Evolutionary conservation across 768 basidiomycete species (phyloP).

Genomic region (Suillus alpinus): DNA sequence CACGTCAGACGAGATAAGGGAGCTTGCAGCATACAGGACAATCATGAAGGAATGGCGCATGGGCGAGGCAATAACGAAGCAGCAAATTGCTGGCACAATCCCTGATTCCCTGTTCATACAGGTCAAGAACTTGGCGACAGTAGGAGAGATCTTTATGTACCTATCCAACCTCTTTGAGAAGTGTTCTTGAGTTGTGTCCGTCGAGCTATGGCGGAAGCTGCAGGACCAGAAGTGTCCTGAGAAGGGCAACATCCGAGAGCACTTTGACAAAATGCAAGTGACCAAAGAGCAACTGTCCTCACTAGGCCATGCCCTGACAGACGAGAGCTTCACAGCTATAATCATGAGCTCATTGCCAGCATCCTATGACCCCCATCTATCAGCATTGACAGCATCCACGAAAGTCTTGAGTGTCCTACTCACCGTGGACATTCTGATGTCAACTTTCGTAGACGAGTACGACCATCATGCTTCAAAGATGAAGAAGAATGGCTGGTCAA

Average conservation of each 20-base stretch:
- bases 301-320: constrained; percentile 27
- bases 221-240: constrained; percentile 15
- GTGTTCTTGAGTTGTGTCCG: neutral
- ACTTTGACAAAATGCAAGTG: constrained; percentile 29
- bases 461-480: too few relatives aligned
- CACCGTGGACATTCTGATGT: too few relatives aligned
- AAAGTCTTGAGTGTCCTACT: constrained; percentile 5
- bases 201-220: constrained; percentile 2
- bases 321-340: constrained; percentile 33
- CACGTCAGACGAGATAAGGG: neutral
- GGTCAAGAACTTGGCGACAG: neutral
- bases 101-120: constrained; percentile 4
- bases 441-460: too few relatives aligned
- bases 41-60: constrained; percentile 24
- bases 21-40: constrained; percentile 16
- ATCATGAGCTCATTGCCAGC: constrained; percentile 34
- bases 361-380: constrained; percentile 32
- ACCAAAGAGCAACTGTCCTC: constrained; percentile 33
- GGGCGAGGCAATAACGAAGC: constrained; percentile 27
- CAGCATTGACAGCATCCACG: constrained; percentile 20
- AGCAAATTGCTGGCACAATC: neutral
- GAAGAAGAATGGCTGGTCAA: too few relatives aligned
- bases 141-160: too few relatives aligned
- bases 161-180: constrained; percentile 1
- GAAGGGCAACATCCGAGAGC: constrained; percentile 29